Base-by-base conservation (phyloP, 2,329 filamentous ascomycete species). In the Colletotrichum sp. region DNA sequence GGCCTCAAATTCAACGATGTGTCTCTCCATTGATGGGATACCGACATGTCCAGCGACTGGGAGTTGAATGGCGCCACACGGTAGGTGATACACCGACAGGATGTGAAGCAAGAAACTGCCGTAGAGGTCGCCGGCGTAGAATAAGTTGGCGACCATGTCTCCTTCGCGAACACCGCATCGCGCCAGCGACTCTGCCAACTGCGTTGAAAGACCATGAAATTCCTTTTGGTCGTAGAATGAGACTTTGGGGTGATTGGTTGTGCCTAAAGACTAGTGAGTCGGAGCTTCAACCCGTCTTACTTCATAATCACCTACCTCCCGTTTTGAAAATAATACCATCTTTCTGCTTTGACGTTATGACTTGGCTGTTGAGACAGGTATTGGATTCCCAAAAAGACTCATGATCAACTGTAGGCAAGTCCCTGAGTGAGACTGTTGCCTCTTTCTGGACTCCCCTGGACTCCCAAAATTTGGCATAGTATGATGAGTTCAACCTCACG, bases 111-210 rank as follows among this genome's bases (percentile, higher is more conserved):
- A 34, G 49, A 76, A 76, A 16, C 73, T 76, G 12, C 73, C 73
- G 28, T 76, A 76, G 21, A 76, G 70, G 49, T 76, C 73, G 21
- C 73, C 70, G 13, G 73, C 73, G 49, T 73, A 76, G n/a, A 76
- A 73, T 4, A 76, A 34, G 18, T 76, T 76, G 63, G 70, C 70
- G 2, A 76, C 70, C 62, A 73, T 62, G 64, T 76, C 73, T 1
- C 70, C 73, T 30, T 34, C 64, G 8, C 34, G 24, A 18, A 76
- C 73, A 13, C 70, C 64, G 7, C 73, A 76, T 28, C 73, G 70
- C 9, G 21, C 44, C 3, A 76, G 30, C 15, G 64, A 64, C 64
- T 76, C 73, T 13, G 73, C 73, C 6, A 76, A 44, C 15, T 76
- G 70, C 5, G 21, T n/a, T 4, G 73, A 76, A 10, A 76, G n/a